Base-by-base conservation (phyloP, 116 monocot genomes). In the Trichopus zeylanicus region DNA sequence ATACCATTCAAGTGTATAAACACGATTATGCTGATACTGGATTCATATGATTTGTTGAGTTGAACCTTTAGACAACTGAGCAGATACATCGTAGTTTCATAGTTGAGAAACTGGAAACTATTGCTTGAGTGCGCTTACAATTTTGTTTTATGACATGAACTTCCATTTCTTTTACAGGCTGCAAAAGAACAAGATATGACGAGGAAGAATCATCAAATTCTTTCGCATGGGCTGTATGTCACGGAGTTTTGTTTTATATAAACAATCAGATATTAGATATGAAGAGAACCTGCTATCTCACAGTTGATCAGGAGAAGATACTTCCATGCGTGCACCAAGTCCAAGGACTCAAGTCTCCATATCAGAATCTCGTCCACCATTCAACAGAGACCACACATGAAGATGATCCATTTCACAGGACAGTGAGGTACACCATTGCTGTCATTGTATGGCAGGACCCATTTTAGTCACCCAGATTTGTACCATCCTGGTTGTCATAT, bases 151-250 rank as follows among this genome's bases (percentile, higher is more conserved):
- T 53, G 53, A 28, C 28, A 27, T 27, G 23, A 27, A 12, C 4
- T 18, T 39, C 26, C 0, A 26, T 59, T 42, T 39, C 39, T 27
- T 39, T 57, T 57, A 12, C 81, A 95, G 95, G 95, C 90, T 69
- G 90, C 90, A 10, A 95, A 84, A 77, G 90, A 86, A 74, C 72
- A 64, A 75, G 78, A 73, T 95, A 76, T 57, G 87, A 95, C 77
- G 90, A 95, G 76, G 87, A 95, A 63, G 78, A 62, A 56, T 95
- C 46, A 64, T 69, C 12, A 95, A 95, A 64, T 95, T 95, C 60
- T 95, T 95, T 39, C 75, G 69, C 31, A 84, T 84, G 86, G 95
- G 86, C 25, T 38, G 78, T 64, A 31, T 72, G 5, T n/a, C 1
- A 10, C 3, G 56, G 25, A 9, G 25, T 56, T 31, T 15, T 33